These are phyloP conservation scores for Mycena crocata DNA, from an alignment of 768 basidiomycete genomes.

Conservation along the genomic window DNA sequence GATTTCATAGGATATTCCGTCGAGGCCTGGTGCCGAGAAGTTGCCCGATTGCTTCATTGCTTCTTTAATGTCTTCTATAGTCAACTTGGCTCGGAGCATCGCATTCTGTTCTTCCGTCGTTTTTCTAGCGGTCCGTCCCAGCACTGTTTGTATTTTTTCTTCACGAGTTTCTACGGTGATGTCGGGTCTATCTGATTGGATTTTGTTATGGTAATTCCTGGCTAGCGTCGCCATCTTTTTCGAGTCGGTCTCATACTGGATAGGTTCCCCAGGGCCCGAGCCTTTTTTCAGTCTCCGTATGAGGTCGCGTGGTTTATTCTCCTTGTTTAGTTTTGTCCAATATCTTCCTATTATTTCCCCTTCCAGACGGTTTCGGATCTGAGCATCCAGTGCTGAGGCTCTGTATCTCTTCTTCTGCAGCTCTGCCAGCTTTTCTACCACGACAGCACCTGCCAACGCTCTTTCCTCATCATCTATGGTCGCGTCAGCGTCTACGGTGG, in stretches of 20 bases:
- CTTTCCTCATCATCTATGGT: background rate
- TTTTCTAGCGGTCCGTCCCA: background rate
- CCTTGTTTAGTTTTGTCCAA: background rate
- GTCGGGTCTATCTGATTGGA: constrained; percentile 14
- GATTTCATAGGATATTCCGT: constrained; percentile 30
- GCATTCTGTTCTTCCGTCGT: background rate
- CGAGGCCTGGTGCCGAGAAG: background rate
- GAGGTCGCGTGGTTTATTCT: background rate
- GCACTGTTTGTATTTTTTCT: background rate
- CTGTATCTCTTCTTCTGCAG: background rate
- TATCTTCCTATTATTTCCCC: background rate
- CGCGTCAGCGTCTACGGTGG: background rate
- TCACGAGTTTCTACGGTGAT: background rate
- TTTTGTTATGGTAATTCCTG: constrained; percentile 7
- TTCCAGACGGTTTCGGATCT: background rate
- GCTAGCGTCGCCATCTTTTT: constrained; percentile 21
- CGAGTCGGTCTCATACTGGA: background rate
- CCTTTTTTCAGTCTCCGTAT: background rate
- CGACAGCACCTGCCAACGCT: background rate
- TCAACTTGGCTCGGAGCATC: background rate
- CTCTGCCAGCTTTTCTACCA: background rate
- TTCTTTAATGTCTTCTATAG: background rate
- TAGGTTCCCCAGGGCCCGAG: background rate
- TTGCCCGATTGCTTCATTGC: constrained; percentile 1
- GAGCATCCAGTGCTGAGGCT: background rate